A percentile compares a stretch with the other conserved stretches of the same genome.
Conservation (phyloP, 768 basidiomycete species). For the Suillus plorans region DNA sequence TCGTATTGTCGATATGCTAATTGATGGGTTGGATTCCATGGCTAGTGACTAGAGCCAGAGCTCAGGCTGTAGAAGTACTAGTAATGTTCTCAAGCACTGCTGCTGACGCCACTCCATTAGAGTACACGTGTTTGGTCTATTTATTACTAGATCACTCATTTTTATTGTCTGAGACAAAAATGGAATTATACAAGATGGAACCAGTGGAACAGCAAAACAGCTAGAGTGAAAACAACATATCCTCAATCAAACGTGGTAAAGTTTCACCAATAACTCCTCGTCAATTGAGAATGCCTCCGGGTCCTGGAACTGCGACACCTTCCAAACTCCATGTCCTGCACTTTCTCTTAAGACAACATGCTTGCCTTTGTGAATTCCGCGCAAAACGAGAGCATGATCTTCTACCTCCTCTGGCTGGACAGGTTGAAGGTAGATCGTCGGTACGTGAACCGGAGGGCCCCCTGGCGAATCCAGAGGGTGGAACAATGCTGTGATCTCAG, state of each 20-base stretch:
- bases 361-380: slow-evolving; percentile 41
- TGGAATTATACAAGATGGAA: background rate
- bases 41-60: slow-evolving; percentile 7
- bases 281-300: slow-evolving; percentile 11
- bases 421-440: slow-evolving; percentile 42
- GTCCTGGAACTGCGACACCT: slow-evolving; percentile 21
- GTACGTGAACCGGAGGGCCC: slow-evolving; percentile 36
- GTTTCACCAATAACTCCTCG: slow-evolving; percentile 26
- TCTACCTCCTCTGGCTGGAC: slow-evolving; percentile 37
- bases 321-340: slow-evolving; percentile 29
- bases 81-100: too few species aligned
- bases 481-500: slow-evolving; percentile 29
- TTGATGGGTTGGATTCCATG: slow-evolving; percentile 29
- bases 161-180: background rate
- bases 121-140: slow-evolving; percentile 34
- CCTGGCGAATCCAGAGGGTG: slow-evolving; percentile 31
- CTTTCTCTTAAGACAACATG: slow-evolving; percentile 45
- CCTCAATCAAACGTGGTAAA: slow-evolving; percentile 14
- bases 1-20: slow-evolving; percentile 43
- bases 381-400: slow-evolving; percentile 51
- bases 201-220: background rate
- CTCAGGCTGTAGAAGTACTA: background rate
- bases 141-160: background rate
- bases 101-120: too few species aligned
- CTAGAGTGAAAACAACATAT: background rate